Evolutionary conservation across 192 early-diverging fungal genomes (phyloP).

Genomic region (Linderina pennispora): DNA sequence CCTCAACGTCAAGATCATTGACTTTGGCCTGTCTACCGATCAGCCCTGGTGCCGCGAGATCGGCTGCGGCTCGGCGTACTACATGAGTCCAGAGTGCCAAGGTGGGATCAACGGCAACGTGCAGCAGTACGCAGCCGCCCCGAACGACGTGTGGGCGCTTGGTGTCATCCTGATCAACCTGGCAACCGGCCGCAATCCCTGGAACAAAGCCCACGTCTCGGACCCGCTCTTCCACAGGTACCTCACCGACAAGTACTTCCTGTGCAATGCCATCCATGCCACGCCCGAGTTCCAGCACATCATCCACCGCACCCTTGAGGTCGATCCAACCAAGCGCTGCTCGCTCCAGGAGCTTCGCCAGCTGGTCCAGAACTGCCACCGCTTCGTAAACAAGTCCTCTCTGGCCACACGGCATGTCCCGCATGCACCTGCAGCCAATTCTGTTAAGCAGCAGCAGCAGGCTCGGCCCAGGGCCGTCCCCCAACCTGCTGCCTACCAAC

Average conservation of each 20-base stretch:
- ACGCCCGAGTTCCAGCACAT: constrained; percentile 64
- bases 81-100: constrained; percentile 83
- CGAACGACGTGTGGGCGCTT: constrained; percentile 85
- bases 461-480: neutral
- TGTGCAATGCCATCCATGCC: constrained; percentile 60
- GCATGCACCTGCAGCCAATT: neutral
- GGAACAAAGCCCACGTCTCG: constrained; percentile 60
- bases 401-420: neutral
- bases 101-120: constrained; percentile 51
- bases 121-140: constrained; percentile 55
- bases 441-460: constrained; percentile 1
- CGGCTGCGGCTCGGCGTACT: constrained; percentile 82
- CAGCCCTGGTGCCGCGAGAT: constrained; percentile 68
- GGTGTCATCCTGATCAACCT: constrained; percentile 89
- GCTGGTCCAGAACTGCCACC: constrained; percentile 33
- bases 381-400: constrained; percentile 22
- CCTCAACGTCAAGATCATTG: constrained; percentile 68
- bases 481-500: neutral
- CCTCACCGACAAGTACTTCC: constrained; percentile 53
- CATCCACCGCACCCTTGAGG: constrained; percentile 64
- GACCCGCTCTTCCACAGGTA: constrained; percentile 78
- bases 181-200: constrained; percentile 76
- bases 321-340: constrained; percentile 57
- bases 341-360: constrained; percentile 38
- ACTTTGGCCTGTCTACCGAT: constrained; percentile 88